Percentiles rank a stretch among this genome's conserved stretches.
Conservation (phyloP, 202 grass and related monocot genomes). For the Brachypodium distachyon region DNA sequence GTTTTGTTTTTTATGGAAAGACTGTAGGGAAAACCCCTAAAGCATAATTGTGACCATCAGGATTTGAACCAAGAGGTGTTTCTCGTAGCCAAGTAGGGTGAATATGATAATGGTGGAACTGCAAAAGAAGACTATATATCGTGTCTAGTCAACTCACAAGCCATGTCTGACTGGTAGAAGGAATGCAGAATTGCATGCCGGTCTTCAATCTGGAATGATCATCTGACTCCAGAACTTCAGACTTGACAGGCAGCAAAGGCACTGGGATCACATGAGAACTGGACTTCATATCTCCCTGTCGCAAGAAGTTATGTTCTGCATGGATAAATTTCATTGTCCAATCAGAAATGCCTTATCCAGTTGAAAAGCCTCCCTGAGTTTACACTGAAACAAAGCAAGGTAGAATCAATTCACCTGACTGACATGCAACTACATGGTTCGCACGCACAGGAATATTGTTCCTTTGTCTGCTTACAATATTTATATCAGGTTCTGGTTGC, state of each 20-base stretch:
- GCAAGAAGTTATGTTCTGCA: slow-evolving; percentile 8
- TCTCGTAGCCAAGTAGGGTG: background rate
- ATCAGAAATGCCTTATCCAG: background rate
- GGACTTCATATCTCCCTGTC: slow-evolving; percentile 12
- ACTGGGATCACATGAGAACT: background rate
- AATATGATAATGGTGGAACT: background rate
- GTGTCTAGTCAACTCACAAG: slow-evolving; percentile 38
- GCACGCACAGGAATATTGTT: background rate
- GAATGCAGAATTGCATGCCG: slow-evolving; percentile 21
- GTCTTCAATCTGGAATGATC: slow-evolving; percentile 6
- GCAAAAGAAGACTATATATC: background rate
- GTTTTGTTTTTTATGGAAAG: too few species aligned
- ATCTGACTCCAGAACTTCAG: slow-evolving; percentile 19
- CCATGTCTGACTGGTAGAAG: slow-evolving; percentile 26
- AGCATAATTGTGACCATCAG: too few species aligned
- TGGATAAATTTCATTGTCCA: background rate
- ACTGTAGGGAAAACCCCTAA: too few species aligned
- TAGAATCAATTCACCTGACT: slow-evolving; percentile 30
- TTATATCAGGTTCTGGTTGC: background rate
- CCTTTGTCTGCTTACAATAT: slow-evolving; percentile 9
- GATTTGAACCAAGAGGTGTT: too few species aligned
- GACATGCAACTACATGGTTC: background rate
- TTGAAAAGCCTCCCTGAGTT: background rate
- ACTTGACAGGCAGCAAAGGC: background rate
- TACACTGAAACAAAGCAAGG: background rate